Conservation (phyloP, 345 rosid species). For the Ricinus communis region DNA sequence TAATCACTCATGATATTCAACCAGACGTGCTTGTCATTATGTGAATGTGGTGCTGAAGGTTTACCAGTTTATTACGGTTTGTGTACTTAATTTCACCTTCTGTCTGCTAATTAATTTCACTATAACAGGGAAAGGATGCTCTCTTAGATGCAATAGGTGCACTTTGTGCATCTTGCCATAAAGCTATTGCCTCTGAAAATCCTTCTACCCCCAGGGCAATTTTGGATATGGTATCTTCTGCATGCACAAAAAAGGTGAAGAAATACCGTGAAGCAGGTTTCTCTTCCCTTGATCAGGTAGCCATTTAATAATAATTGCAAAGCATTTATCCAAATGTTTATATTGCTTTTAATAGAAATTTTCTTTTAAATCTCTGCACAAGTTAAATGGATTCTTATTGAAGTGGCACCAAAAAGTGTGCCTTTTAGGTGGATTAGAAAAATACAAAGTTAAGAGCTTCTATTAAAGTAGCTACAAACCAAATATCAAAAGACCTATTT, state of each 20-base stretch:
- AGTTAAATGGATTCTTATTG: background rate
- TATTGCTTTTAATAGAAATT: background rate
- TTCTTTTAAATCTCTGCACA: background rate
- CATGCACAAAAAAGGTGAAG: conserved; percentile 72
- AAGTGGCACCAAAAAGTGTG: background rate
- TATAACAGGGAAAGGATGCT: conserved; percentile 81
- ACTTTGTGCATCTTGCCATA: conserved; percentile 71
- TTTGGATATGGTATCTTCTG: conserved; percentile 62
- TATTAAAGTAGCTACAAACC: background rate
- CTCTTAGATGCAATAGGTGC: conserved; percentile 77
- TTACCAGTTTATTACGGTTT: background rate
- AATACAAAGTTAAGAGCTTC: background rate
- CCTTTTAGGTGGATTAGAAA: background rate
- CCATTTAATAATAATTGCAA: background rate
- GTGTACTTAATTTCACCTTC: background rate
- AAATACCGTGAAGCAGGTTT: conserved; percentile 86
- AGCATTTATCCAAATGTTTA: background rate
- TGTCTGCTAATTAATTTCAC: conserved; percentile 19
- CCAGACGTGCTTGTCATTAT: background rate
- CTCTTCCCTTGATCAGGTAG: conserved; percentile 72
- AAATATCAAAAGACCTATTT: background rate
- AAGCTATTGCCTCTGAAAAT: conserved; percentile 62
- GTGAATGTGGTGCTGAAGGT: background rate
- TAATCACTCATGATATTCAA: background rate
- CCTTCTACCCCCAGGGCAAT: conserved; percentile 57